Evolutionary conservation across 306 rosid species (phyloP).

Genomic region (Vigna unguiculata): DNA sequence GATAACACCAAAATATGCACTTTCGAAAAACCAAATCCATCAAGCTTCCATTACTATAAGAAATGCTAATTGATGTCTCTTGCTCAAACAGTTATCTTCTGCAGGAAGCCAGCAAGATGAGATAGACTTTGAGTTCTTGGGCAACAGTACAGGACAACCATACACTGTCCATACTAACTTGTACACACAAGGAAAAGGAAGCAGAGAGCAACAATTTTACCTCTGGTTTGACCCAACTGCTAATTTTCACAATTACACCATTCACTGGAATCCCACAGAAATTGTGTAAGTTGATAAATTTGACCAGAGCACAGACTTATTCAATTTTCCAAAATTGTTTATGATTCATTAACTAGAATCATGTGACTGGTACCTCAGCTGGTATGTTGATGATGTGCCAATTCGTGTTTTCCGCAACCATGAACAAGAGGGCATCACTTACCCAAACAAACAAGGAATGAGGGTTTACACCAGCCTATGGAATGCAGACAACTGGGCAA

Average conservation of each 20-base stretch:
- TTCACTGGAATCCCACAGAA: constrained; percentile 76
- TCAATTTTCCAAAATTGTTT: neutral
- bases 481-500: constrained; percentile 88
- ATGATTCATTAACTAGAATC: neutral
- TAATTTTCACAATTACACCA: constrained; percentile 81
- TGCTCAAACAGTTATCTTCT: constrained; percentile 64
- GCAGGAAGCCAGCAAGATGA: constrained; percentile 72
- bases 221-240: constrained; percentile 83
- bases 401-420: constrained; percentile 73
- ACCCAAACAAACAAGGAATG: constrained; percentile 83
- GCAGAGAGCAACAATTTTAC: constrained; percentile 69
- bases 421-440: constrained; percentile 59
- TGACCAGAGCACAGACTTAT: neutral
- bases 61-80: constrained; percentile 42
- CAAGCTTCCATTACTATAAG: neutral
- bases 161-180: constrained; percentile 75
- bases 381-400: constrained; percentile 74
- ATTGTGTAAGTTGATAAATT: constrained; percentile 62
- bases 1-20: neutral
- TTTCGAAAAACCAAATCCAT: constrained; percentile 21
- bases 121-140: constrained; percentile 82
- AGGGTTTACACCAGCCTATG: constrained; percentile 72
- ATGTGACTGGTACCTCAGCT: constrained; percentile 52
- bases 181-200: constrained; percentile 65
- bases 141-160: constrained; percentile 78